phyloP scores from a whole-genome alignment of 2,329 filamentous ascomycete species.

The Nigrograna mackinnonii region DNA sequence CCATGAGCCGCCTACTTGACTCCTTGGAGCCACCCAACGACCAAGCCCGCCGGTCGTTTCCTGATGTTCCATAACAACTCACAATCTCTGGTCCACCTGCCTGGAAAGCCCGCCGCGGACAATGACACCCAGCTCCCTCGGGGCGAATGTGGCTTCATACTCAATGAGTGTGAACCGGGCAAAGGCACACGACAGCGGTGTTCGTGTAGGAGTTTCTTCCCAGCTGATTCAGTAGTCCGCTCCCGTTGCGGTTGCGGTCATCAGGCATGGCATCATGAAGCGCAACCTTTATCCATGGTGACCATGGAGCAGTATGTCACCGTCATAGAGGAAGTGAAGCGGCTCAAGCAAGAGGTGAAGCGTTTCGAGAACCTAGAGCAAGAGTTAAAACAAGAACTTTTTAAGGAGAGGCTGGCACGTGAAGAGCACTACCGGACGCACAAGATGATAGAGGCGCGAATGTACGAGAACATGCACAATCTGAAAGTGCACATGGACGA shows the following conservation, averaged over 20 bases:
- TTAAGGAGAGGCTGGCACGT: slow-evolving; percentile 35
- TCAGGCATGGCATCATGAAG: slow-evolving; percentile 51
- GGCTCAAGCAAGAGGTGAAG: slow-evolving; percentile 35
- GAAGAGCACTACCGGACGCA: slow-evolving; percentile 37
- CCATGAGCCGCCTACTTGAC: slow-evolving; percentile 33
- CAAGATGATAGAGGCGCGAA: slow-evolving; percentile 35
- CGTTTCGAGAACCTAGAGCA: slow-evolving; percentile 38
- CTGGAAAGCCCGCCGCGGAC: slow-evolving; percentile 28
- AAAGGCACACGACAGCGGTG: slow-evolving; percentile 41
- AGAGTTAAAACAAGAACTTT: slow-evolving; percentile 40
- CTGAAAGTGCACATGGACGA: slow-evolving; percentile 45
- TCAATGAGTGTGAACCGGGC: slow-evolving; percentile 25
- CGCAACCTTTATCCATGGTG: slow-evolving; percentile 35
- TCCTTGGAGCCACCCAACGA: slow-evolving; percentile 26
- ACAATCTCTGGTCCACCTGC: slow-evolving; percentile 29
- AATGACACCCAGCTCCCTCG: slow-evolving; percentile 38
- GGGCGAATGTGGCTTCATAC: slow-evolving; percentile 42
- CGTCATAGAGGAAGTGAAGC: slow-evolving; percentile 41
- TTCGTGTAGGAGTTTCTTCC: slow-evolving; percentile 49
- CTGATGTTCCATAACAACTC: slow-evolving; percentile 42
- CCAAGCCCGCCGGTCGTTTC: slow-evolving; percentile 29
- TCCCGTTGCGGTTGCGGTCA: slow-evolving; percentile 52
- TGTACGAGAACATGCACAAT: slow-evolving; percentile 43
- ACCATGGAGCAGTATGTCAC: slow-evolving; percentile 40
- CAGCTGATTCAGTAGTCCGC: slow-evolving; percentile 34